Evolutionary conservation across 192 early-diverging fungal species (phyloP).

Genomic region (Phycomyces nitens): DNA sequence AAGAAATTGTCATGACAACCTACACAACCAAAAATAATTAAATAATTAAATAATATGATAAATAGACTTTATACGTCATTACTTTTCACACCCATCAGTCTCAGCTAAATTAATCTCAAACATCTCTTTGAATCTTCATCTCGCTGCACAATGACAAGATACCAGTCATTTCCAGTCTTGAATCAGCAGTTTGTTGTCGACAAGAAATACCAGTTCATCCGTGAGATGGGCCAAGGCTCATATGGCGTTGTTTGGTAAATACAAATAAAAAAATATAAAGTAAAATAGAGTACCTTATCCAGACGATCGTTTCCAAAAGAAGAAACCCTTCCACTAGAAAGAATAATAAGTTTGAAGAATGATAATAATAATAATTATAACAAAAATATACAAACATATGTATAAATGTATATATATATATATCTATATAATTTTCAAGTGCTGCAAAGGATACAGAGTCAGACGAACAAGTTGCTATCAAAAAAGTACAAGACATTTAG

Average conservation of each 20-base stretch:
- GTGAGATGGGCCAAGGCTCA: slow-evolving; percentile 88
- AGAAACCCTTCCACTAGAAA: neutral
- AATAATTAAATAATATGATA: too few species aligned
- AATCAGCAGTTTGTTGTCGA: slow-evolving; percentile 48
- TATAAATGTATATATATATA: too few species aligned
- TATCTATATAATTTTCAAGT: slow-evolving; percentile 18
- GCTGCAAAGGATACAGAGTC: slow-evolving; percentile 42
- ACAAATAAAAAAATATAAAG: neutral
- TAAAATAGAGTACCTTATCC: neutral
- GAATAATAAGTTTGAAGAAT: too few species aligned
- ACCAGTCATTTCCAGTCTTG: slow-evolving; percentile 30
- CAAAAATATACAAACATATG: too few species aligned
- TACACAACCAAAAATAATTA: too few species aligned
- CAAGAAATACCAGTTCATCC: slow-evolving; percentile 63
- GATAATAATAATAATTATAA: too few species aligned
- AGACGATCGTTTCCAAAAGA: too few species aligned
- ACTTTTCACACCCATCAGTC: neutral
- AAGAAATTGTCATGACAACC: too few species aligned
- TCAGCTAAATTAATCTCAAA: neutral
- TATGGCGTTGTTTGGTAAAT: slow-evolving; percentile 61
- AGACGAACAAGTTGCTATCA: slow-evolving; percentile 57
- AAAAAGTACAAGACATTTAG: slow-evolving; percentile 46
- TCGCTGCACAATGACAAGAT: neutral
- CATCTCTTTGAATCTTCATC: slow-evolving; percentile 10
- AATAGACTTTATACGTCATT: too few species aligned